These are phyloP conservation scores for Nectriaceae sp. DNA, from an alignment of 2,329 filamentous ascomycete genomes.

Conservation along the genomic window DNA sequence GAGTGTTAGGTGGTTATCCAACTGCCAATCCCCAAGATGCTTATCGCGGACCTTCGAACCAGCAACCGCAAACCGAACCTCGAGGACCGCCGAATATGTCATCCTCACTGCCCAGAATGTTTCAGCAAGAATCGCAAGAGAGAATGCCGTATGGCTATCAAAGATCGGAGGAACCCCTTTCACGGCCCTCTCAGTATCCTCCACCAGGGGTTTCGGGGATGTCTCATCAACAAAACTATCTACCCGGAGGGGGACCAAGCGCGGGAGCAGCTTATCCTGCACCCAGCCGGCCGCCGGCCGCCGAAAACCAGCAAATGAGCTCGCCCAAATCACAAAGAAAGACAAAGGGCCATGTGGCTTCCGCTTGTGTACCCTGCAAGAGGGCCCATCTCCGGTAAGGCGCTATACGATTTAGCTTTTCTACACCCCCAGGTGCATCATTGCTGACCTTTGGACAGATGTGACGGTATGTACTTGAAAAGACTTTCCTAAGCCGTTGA, in stretches of 20 bases:
- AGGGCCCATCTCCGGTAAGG: conserved; percentile 73
- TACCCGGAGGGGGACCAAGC: conserved; percentile 19
- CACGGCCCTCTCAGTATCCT: conserved; percentile 27
- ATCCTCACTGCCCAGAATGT: conserved; percentile 26
- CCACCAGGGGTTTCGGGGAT: conserved; percentile 20
- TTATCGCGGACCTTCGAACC: conserved; percentile 44
- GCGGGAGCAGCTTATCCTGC: conserved; percentile 21
- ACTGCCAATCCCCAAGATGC: conserved; percentile 49
- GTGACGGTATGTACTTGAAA: conserved; percentile 59
- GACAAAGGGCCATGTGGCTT: conserved; percentile 80
- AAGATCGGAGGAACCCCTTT: conserved; percentile 25
- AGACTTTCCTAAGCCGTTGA: conserved; percentile 6
- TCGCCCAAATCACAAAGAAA: conserved; percentile 66
- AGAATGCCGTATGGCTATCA: conserved; percentile 28
- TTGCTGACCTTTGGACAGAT: conserved; percentile 43
- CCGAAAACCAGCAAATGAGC: conserved; percentile 49
- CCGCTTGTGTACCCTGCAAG: conserved; percentile 84
- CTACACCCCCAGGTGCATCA: neutral
- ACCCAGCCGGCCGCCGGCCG: conserved; percentile 35
- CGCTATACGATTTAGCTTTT: neutral
- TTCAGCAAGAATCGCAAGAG: conserved; percentile 28
- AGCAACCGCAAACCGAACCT: conserved; percentile 23
- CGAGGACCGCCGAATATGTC: conserved; percentile 27
- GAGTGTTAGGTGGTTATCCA: conserved; percentile 45
- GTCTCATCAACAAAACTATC: conserved; percentile 23